Evolutionary conservation across 352 stramenopile genomes (phyloP).

Genomic region (Phytophthora cryptogea): DNA sequence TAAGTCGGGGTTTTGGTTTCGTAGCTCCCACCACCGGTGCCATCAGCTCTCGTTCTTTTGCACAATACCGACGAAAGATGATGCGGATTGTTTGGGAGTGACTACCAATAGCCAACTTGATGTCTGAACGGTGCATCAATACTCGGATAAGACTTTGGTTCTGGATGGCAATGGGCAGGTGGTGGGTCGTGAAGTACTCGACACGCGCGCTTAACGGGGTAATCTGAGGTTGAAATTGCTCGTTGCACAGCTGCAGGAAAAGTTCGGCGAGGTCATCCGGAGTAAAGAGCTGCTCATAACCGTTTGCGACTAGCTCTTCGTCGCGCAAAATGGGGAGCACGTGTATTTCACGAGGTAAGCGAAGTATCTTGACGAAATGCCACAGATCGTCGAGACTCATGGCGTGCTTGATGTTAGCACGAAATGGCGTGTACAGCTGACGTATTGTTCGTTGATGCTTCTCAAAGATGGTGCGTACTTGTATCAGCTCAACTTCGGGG

Average conservation of each 20-base stretch:
- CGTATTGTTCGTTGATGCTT: slow-evolving; percentile 58
- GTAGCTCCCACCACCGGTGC: slow-evolving; percentile 15
- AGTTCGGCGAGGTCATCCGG: slow-evolving; percentile 65
- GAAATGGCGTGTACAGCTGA: slow-evolving; percentile 58
- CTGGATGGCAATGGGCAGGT: slow-evolving; percentile 55
- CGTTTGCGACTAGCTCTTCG: slow-evolving; percentile 48
- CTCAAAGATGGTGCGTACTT: slow-evolving; percentile 52
- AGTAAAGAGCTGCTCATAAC: slow-evolving; percentile 65
- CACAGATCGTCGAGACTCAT: slow-evolving; percentile 71
- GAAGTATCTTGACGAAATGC: slow-evolving; percentile 70
- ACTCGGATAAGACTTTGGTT: slow-evolving; percentile 61
- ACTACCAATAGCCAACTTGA: slow-evolving; percentile 61
- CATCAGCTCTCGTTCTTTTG: slow-evolving; percentile 58
- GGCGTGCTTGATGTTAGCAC: slow-evolving; percentile 42
- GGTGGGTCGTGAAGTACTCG: slow-evolving; percentile 56
- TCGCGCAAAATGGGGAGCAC: slow-evolving; percentile 59
- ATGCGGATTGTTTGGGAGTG: slow-evolving; percentile 60
- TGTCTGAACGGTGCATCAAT: slow-evolving; percentile 54
- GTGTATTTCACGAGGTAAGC: slow-evolving; percentile 57
- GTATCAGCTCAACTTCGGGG: slow-evolving; percentile 47
- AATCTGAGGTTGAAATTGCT: slow-evolving; percentile 72
- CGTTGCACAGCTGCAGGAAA: slow-evolving; percentile 74
- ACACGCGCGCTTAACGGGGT: slow-evolving; percentile 57
- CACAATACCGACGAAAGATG: slow-evolving; percentile 78
- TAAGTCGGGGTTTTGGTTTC: slow-evolving; percentile 26